These are phyloP conservation scores for Noccaea caerulescens DNA, from an alignment of 345 rosid genomes.

Conservation along the genomic window DNA sequence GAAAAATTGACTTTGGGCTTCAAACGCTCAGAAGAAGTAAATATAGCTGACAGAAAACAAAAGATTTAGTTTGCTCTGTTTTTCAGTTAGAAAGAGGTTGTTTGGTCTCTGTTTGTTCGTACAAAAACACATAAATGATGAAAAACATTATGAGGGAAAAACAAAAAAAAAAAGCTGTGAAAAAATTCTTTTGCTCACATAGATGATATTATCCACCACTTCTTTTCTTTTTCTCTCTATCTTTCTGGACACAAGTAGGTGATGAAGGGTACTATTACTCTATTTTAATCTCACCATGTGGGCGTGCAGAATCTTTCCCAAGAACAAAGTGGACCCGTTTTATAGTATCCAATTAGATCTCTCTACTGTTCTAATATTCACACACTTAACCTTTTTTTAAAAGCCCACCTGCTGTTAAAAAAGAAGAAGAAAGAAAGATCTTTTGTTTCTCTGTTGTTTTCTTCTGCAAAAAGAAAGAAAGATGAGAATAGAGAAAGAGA, in stretches of 20 bases:
- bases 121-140: slow-evolving; percentile 32
- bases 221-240: slow-evolving; percentile 21
- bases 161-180: slow-evolving; percentile 25
- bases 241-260: slow-evolving; percentile 43
- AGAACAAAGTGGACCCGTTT: slow-evolving; percentile 49
- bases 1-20: slow-evolving; percentile 35
- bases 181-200: slow-evolving; percentile 2
- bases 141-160: slow-evolving; percentile 24
- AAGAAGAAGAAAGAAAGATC: slow-evolving; percentile 1
- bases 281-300: slow-evolving; percentile 47
- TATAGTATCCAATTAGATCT: slow-evolving; percentile 42
- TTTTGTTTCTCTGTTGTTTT: slow-evolving; percentile 37
- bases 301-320: slow-evolving; percentile 52
- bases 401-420: slow-evolving; percentile 13
- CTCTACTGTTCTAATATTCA: slow-evolving; percentile 32
- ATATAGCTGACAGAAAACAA: slow-evolving; percentile 32
- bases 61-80: slow-evolving; percentile 23
- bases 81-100: slow-evolving; percentile 36
- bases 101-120: slow-evolving; percentile 35
- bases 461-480: slow-evolving; percentile 29
- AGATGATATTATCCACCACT: slow-evolving; percentile 38
- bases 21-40: slow-evolving; percentile 35
- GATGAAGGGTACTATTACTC: slow-evolving; percentile 38
- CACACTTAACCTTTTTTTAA: slow-evolving; percentile 8
- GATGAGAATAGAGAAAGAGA: neutral